A percentile compares a stretch with the other conserved stretches of the same genome.
Evolutionary conservation across 75 land plant species (phyloP).

Genomic region (Pinus albicaulis): DNA sequence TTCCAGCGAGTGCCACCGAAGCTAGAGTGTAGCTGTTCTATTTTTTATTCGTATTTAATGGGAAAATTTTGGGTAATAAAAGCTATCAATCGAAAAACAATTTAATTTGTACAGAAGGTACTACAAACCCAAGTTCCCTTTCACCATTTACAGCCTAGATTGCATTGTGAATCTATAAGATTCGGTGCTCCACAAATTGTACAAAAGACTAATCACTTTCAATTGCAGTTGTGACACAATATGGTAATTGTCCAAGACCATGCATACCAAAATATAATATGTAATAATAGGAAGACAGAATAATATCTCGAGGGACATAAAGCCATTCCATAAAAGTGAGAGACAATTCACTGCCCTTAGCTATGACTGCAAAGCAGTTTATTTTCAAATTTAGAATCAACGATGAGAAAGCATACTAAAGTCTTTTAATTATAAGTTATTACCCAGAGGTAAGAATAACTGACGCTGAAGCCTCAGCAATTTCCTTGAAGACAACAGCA

Average conservation of each 20-base stretch:
- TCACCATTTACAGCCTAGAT: background rate
- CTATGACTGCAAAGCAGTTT: background rate
- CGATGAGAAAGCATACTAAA: background rate
- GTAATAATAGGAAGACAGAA: background rate
- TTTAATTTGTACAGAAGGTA: conserved; percentile 2
- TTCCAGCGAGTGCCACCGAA: background rate
- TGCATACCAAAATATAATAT: background rate
- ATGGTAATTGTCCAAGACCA: background rate
- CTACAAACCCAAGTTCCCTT: background rate
- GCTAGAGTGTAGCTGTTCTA: background rate
- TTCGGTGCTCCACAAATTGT: background rate
- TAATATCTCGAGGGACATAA: background rate
- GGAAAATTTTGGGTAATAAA: background rate
- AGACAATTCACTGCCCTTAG: background rate
- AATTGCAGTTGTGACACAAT: background rate
- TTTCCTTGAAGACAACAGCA: conserved; percentile 79
- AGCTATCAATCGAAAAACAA: background rate
- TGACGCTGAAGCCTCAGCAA: conserved; percentile 66
- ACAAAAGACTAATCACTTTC: background rate
- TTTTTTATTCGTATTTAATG: background rate
- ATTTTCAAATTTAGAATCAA: background rate
- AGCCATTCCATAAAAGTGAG: background rate
- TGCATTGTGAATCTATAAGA: background rate
- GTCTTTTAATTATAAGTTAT: background rate
- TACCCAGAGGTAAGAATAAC: conserved; percentile 97